These are phyloP conservation scores for Aspergillus ochraceus DNA, from an alignment of 2,329 filamentous ascomycete species.

Conservation along the genomic window DNA sequence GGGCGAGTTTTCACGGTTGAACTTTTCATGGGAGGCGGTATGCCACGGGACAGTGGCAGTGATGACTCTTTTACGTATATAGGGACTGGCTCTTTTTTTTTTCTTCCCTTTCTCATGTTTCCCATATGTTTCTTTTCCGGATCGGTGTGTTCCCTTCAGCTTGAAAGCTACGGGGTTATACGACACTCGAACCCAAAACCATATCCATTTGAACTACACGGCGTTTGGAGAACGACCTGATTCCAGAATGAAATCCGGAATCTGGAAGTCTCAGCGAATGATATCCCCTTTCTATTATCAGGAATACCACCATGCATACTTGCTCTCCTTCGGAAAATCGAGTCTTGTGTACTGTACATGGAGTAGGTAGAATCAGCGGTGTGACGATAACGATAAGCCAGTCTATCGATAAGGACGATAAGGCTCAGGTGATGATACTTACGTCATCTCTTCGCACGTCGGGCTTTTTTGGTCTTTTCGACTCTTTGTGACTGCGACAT, in stretches of 20 bases:
- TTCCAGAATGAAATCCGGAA: background rate
- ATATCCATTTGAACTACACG: background rate
- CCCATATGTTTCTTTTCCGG: background rate
- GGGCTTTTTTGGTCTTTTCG: background rate
- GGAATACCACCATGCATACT: background rate
- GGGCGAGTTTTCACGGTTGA: conserved; percentile 19
- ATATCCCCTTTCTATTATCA: background rate
- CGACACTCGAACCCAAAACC: background rate
- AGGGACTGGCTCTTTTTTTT: conserved; percentile 14
- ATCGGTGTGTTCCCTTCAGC: background rate
- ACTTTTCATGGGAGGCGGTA: conserved; percentile 18
- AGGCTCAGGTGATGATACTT: background rate
- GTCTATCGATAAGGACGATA: background rate
- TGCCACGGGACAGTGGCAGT: conserved; percentile 17
- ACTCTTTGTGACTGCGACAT: background rate
- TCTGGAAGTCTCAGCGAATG: background rate
- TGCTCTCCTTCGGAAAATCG: background rate
- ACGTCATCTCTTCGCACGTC: background rate
- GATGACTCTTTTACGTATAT: conserved; percentile 20
- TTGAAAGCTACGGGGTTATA: background rate
- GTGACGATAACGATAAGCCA: background rate
- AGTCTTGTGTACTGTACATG: no score
- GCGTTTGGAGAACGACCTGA: background rate
- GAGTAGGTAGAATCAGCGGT: no score
- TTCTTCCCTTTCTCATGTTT: conserved; percentile 1